Percentiles rank a stretch among this genome's conserved stretches.
These are phyloP conservation scores for Ananas comosus DNA, from an alignment of 176 grass and related monocot genomes.

Conservation along the genomic window DNA sequence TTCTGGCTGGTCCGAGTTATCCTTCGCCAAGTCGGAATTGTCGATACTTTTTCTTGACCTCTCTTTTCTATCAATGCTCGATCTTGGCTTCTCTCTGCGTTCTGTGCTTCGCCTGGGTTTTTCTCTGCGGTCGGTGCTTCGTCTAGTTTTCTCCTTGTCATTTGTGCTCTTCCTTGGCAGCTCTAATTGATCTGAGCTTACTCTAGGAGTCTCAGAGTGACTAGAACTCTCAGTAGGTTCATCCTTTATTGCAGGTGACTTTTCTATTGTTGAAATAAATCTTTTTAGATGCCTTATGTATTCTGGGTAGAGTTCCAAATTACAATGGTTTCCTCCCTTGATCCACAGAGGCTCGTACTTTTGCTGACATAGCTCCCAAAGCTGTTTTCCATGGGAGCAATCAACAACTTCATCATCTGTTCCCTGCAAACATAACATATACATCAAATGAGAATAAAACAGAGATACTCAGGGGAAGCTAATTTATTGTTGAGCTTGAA, in stretches of 20 bases:
- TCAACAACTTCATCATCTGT: constrained; percentile 66
- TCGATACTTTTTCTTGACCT: constrained; percentile 68
- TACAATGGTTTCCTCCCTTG: constrained; percentile 69
- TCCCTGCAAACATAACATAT: constrained; percentile 37
- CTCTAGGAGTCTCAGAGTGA: constrained; percentile 35
- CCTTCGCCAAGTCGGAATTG: constrained; percentile 25
- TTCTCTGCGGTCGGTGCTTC: constrained; percentile 32
- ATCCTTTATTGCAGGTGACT: constrained; percentile 27
- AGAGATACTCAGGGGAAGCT: neutral
- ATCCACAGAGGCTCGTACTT: constrained; percentile 96
- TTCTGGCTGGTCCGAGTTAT: constrained; percentile 37
- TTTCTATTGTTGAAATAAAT: constrained; percentile 61
- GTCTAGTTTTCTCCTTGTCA: constrained; percentile 8
- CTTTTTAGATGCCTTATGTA: constrained; percentile 70
- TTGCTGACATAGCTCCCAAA: constrained; percentile 74
- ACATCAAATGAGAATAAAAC: neutral
- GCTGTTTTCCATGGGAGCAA: constrained; percentile 69
- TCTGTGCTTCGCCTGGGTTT: constrained; percentile 47
- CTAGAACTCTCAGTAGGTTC: constrained; percentile 11
- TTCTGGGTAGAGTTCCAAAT: constrained; percentile 67
- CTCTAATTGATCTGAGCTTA: constrained; percentile 41
- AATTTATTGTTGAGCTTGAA: neutral
- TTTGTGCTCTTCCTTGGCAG: constrained; percentile 27
- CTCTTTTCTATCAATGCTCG: constrained; percentile 36
- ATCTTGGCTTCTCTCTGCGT: constrained; percentile 39